Base-by-base conservation (phyloP, 1,139 yeast species). In the Debaryomyces sp. region DNA sequence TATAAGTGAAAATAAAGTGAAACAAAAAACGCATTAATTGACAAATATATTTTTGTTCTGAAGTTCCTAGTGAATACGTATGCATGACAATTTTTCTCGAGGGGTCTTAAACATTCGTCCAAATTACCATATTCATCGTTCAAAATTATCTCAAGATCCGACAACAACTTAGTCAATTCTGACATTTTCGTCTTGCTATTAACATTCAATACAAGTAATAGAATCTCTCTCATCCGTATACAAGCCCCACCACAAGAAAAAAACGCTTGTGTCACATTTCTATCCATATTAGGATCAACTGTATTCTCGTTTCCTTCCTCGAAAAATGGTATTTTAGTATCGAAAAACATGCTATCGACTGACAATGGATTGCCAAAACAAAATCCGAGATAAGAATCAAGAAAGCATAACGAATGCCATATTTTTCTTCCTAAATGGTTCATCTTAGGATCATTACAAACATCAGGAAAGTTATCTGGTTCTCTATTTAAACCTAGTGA, bases 381-480 rank as follows among this genome's bases (percentile, higher is more conserved):
- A 48, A 57, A 67, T 8, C 68, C 64, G 37, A 61, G 56, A 48
- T 66, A 61, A 2, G 64, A 38, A 53, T 73, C 78, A 35, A 52
- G 52, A 22, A 63, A 41, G 2, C 62, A 54, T 22, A 70, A 49
- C 30, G 53, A 61, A 55, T 73, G 72, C 87, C 87, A 83, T 2
- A 81, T 70, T 51, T 80, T 81, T 55, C 87, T 68, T 60, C 75
- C 73, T 18, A 75, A 59, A 55, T 73, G 71, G 44, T 75, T 69
- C 22, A 63, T 50, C 44, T 62, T 61, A 42, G 64, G 61, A 52
- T 70, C 63, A 50, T 55, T 45, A 47, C 59, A 50, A 2, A 53
- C 46, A 23, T 57, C 62, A 2, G 52, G 45, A 46, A 65, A 60
- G 38, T 57, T 62, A 33, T 66, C 70, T 1, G 77, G 77, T 18